These are phyloP conservation scores for Rhodotorula sp. DNA, from an alignment of 1,284 basidiomycete genomes.

Conservation along the genomic window DNA sequence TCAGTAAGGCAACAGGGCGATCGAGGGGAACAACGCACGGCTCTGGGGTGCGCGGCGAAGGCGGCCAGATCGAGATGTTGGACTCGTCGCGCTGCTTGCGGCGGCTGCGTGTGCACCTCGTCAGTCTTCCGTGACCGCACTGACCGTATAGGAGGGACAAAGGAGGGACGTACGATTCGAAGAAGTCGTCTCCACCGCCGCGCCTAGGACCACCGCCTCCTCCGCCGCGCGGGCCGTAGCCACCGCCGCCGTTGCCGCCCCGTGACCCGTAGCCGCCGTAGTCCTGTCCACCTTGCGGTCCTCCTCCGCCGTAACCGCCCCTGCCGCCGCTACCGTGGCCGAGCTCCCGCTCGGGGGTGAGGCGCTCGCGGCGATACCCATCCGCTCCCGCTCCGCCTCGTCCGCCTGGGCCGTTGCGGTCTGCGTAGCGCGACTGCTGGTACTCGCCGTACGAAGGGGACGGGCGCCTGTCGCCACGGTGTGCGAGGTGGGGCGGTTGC, in stretches of 20 bases:
- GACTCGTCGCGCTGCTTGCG: slow-evolving; percentile 68
- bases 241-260: not conserved
- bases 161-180: slow-evolving; percentile 38
- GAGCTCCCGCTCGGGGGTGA: slow-evolving; percentile 37
- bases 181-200: slow-evolving; percentile 39
- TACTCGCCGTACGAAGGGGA: slow-evolving; percentile 38
- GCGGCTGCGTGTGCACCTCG: slow-evolving; percentile 60
- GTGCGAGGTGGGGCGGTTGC: not conserved
- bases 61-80: slow-evolving; percentile 75
- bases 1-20: slow-evolving; percentile 17
- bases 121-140: not conserved
- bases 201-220: not conserved
- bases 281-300: not conserved
- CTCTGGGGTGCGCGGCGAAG: slow-evolving; percentile 69
- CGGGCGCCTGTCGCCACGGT: not conserved
- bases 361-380: not conserved
- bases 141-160: not conserved
- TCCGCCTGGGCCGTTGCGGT: not conserved
- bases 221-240: not conserved
- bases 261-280: slow-evolving; percentile 3
- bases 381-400: too few relatives aligned
- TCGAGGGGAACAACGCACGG: slow-evolving; percentile 34
- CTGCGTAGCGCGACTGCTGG: not conserved
- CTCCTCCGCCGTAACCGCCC: not conserved
- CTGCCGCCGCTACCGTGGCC: slow-evolving; percentile 14